Percentiles rank a stretch among this genome's conserved stretches.
Evolutionary conservation across 208 protist genomes (phyloP).

Genomic region (Acanthamoeba divionensis): DNA sequence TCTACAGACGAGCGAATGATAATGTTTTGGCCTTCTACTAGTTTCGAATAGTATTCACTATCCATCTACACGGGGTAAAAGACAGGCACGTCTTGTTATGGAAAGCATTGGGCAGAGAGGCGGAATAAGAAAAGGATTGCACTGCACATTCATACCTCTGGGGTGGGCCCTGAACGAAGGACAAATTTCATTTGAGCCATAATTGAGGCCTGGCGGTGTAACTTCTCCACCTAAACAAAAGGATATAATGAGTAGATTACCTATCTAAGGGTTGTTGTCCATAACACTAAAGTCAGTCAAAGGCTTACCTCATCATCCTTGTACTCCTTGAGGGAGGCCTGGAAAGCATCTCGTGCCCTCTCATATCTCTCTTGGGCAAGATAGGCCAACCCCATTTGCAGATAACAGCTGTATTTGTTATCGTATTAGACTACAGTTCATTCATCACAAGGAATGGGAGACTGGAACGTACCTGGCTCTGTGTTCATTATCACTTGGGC

Average conservation of each 20-base stretch:
- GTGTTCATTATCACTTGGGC: background rate
- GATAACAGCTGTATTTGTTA: background rate
- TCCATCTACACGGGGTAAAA: background rate
- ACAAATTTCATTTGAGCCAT: conserved; percentile 48
- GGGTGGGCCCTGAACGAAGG: background rate
- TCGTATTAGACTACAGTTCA: background rate
- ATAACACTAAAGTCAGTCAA: background rate
- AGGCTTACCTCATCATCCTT: background rate
- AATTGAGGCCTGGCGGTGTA: background rate
- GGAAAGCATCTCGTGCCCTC: conserved; percentile 21
- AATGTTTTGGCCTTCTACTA: background rate
- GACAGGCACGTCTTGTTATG: background rate
- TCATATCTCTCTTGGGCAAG: conserved; percentile 34
- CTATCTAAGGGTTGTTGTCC: background rate
- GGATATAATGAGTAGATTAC: background rate
- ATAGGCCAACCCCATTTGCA: conserved; percentile 23
- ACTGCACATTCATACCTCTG: background rate
- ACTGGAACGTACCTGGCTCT: background rate
- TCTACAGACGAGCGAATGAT: background rate
- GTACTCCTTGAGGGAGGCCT: conserved; percentile 24
- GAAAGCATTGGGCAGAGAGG: background rate
- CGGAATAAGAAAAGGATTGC: background rate
- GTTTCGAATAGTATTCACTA: background rate
- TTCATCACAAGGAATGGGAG: background rate
- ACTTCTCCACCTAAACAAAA: background rate